Evolutionary conservation across 2,329 filamentous ascomycete species (phyloP).

Genomic region (Ilyonectria mors-panacis): DNA sequence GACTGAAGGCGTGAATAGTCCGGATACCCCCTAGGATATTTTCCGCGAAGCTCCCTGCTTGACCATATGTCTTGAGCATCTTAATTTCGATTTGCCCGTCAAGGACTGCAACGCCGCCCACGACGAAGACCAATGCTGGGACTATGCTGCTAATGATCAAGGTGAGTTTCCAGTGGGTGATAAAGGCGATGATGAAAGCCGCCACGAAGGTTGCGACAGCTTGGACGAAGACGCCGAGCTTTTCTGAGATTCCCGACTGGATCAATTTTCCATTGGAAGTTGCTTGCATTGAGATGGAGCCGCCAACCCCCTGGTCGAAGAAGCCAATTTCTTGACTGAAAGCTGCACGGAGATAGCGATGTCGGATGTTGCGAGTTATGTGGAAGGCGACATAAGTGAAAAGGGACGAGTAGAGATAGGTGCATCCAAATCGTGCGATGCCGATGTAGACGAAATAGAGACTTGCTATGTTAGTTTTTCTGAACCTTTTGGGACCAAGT

Average conservation of each 20-base stretch:
- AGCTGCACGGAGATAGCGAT: slow-evolving; percentile 63
- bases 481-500: background rate
- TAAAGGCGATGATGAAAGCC: slow-evolving; percentile 55
- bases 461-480: background rate
- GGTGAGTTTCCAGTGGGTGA: slow-evolving; percentile 58
- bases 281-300: slow-evolving; percentile 53
- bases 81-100: slow-evolving; percentile 49
- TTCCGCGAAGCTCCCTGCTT: slow-evolving; percentile 52
- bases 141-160: slow-evolving; percentile 50
- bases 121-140: slow-evolving; percentile 37
- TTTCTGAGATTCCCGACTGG: slow-evolving; percentile 55
- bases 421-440: slow-evolving; percentile 63
- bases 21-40: slow-evolving; percentile 52
- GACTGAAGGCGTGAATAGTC: slow-evolving; percentile 58
- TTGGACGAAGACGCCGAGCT: slow-evolving; percentile 55
- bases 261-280: slow-evolving; percentile 59
- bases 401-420: slow-evolving; percentile 60
- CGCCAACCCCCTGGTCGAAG: slow-evolving; percentile 58
- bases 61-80: slow-evolving; percentile 51
- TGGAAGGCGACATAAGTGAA: slow-evolving; percentile 65
- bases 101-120: slow-evolving; percentile 39
- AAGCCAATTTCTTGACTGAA: slow-evolving; percentile 65
- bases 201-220: slow-evolving; percentile 53
- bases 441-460: slow-evolving; percentile 72
- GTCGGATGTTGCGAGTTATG: slow-evolving; percentile 61